Base-by-base conservation (phyloP, 192 early-diverging fungal genomes). In the Cetraspora pellucida region DNA sequence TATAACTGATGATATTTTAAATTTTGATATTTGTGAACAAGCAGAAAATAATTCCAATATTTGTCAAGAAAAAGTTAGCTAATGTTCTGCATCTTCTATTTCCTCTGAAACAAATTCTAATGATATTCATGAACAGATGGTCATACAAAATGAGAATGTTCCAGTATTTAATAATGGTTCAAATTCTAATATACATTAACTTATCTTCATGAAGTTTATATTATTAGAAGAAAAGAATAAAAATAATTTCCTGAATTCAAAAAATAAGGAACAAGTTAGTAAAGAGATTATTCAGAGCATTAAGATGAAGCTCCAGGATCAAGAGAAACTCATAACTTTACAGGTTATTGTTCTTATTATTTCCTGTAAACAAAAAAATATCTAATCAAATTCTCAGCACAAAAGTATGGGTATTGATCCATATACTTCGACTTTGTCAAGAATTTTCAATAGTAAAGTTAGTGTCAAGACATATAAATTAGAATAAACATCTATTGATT, bases 41-140 rank as follows among this genome's bases (percentile, higher is more conserved):
- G 25, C 13, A 25, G 9, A 16, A 65, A 65, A 65, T 65, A 52
- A 19, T 52, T 44, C 63, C 11, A 25, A 65, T 65, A 37, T 43
- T 31, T 65, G 63, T 43, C 63, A 37, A n/a, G 57, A 59, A 59
- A 59, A n/a, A 59, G n/a, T 11, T 25, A 59, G 57, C 63, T 30
- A 25, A 65, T 43, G 43, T 37, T 44, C 21, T 44, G 63, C 63
- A 65, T 65, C 31, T 43, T 30, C 63, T 65, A 65, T 65, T 65
- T 37, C 63, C 31, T n/a, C 21, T n/a, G 28, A n/a, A 61, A 30
- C 21, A 23, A 28, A 30, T 61, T 61, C 31, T 67, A 67, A 1
- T 5, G 30, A n/a, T 37, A 37, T 37, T 37, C 31, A 37, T 37
- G 31, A 37, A 37, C 31, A 37, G 31, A 37, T 37, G 31, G 37